phyloP scores from a whole-genome alignment of 495 filamentous ascomycete species.

The Parachaetomium inaequale region DNA sequence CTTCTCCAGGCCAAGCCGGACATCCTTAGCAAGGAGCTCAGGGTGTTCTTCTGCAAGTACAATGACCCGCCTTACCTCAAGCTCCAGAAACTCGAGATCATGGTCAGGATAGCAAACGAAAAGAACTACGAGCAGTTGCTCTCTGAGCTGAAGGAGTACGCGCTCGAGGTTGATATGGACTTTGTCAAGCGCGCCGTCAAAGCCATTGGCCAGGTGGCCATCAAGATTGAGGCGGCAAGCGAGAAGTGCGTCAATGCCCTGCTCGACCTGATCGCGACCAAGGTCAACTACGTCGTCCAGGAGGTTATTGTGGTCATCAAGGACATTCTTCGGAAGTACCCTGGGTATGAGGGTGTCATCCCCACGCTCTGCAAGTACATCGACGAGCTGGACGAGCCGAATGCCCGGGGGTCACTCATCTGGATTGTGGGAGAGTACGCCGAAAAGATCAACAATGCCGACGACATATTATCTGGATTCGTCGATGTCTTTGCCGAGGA shows the following conservation, averaged over 20 bases:
- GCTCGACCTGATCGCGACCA: conserved; percentile 89
- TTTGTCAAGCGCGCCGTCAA: conserved; percentile 91
- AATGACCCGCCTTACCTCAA: conserved; percentile 98
- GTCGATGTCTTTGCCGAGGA: conserved; percentile 90
- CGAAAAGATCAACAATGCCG: conserved; percentile 97
- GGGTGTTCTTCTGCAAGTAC: conserved; percentile 99
- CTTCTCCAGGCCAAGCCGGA: conserved; percentile 92
- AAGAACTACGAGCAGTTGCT: conserved; percentile 94
- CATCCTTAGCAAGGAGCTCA: conserved; percentile 93
- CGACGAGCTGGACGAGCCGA: conserved; percentile 93
- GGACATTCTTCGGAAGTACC: conserved; percentile 97
- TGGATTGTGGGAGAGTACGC: conserved; percentile 99
- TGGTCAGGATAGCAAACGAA: conserved; percentile 98
- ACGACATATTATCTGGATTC: conserved; percentile 90
- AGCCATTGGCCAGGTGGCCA: conserved; percentile 94
- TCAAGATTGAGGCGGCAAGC: conserved; percentile 92
- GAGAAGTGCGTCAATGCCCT: conserved; percentile 94
- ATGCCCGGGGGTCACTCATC: conserved; percentile 85
- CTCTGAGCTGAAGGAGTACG: conserved; percentile 93
- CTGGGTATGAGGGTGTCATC: conserved; percentile 96
- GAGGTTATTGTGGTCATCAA: conserved; percentile 98
- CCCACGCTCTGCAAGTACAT: conserved; percentile 95
- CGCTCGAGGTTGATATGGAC: conserved; percentile 98
- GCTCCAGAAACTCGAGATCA: conserved; percentile 95
- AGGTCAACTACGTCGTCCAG: conserved; percentile 98